Conservation (phyloP, 768 basidiomycete genomes). For the Terana coerulea region DNA sequence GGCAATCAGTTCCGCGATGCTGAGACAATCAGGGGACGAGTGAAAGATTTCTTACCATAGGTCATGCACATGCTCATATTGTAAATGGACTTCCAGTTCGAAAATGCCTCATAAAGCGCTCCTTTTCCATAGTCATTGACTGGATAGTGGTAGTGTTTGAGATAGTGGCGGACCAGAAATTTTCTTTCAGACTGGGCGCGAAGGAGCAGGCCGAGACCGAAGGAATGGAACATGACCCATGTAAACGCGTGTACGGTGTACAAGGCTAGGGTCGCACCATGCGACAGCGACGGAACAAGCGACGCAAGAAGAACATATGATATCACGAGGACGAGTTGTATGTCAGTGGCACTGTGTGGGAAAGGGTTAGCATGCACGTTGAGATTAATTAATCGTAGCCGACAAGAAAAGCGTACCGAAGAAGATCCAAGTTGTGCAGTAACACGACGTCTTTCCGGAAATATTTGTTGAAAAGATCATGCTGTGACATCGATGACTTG, state of each 20-base stretch:
- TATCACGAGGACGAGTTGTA: conserved; percentile 73
- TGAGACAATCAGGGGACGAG: conserved; percentile 1
- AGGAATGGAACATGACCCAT: conserved; percentile 87
- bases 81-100: conserved; percentile 92
- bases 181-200: conserved; percentile 82
- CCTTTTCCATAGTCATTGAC: conserved; percentile 61
- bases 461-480: conserved; percentile 87
- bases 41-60: conserved; percentile 55
- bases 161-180: conserved; percentile 88
- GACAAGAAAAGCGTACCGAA: conserved; percentile 54
- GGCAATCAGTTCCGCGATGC: not conserved
- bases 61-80: conserved; percentile 95
- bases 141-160: conserved; percentile 92
- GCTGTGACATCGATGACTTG: conserved; percentile 49
- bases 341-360: conserved; percentile 69
- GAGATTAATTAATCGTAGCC: not conserved
- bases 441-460: conserved; percentile 86
- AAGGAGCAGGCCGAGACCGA: conserved; percentile 82
- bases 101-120: conserved; percentile 90
- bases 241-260: conserved; percentile 79
- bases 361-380: conserved; percentile 18
- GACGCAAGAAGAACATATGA: conserved; percentile 58
- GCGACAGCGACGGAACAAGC: conserved; percentile 57
- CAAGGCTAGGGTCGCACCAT: conserved; percentile 47
- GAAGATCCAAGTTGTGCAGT: conserved; percentile 75